Base-by-base conservation (phyloP, 192 early-diverging fungal species). In the Backusella tarrabulga region DNA sequence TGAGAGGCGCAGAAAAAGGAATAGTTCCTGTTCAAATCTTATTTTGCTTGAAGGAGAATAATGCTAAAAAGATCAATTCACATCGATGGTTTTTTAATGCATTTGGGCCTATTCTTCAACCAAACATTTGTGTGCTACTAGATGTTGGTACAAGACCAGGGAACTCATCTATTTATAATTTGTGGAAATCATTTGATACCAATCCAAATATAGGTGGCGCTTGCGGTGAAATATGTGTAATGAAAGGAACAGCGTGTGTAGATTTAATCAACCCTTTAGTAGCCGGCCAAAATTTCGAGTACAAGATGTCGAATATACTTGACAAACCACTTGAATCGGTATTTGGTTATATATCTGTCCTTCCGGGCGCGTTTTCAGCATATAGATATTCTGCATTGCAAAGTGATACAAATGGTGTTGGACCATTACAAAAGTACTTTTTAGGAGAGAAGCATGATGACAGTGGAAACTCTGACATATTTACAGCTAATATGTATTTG, bases 31-130 rank as follows among this genome's bases (percentile, higher is more conserved):
- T 94, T 36, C 97, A 98, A 83, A 89, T 97, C 17, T 79, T 98
- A 34, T 98, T 97, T 86, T 97, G 94, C 72, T 85, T 98, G 52
- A 98, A 98, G 83, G 95, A 96, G 82, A 88, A 95, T 81, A 98
- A 98, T 85, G 90, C 90, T 26, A 98, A 98, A 72, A 90, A 94
- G 85, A 95, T 98, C 89, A 98, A 98, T 85, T 95, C 93, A 26
- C 97, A 98, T 80, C 89, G 96, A 71, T 98, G 97, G 97, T 98
- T 98, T 88, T 98, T 98, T 83, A 96, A 96, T 79, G 96, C 96
- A 26, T 96, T 98, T 80, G 91, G 93, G 6, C 83, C 86, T 17
- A 80, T 94, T 17, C 80, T 98, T 76, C 83, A 92, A 32, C 97
- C 97, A 50, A 94, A 95, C 70, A 91, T 98, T 29, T 97, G 96